These are phyloP conservation scores for Adansonia grandidieri DNA, from an alignment of 441 rosid species.

Conservation along the genomic window DNA sequence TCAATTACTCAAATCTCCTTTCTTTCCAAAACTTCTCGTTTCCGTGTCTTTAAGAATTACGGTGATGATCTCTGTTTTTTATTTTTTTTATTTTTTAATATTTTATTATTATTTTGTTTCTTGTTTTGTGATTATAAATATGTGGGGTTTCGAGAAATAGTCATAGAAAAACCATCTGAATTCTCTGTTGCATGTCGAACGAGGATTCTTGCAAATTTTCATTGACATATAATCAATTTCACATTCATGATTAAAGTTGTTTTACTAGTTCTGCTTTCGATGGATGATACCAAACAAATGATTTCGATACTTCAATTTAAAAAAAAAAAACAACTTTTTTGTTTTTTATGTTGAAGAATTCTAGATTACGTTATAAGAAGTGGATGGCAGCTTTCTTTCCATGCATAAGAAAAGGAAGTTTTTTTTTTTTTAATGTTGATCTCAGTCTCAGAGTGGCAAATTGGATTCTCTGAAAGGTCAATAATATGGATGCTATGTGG, in stretches of 20 bases:
- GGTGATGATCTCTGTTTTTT: constrained; percentile 7
- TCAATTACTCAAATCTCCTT: neutral
- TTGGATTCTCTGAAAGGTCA: neutral
- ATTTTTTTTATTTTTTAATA: neutral
- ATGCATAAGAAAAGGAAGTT: neutral
- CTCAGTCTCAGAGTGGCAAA: neutral
- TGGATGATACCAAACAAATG: neutral
- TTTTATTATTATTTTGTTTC: too few species aligned
- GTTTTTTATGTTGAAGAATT: neutral
- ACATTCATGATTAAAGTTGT: neutral
- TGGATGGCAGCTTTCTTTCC: neutral
- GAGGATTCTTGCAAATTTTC: neutral
- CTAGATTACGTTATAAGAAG: neutral
- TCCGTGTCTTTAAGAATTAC: neutral
- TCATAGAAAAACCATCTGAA: neutral
- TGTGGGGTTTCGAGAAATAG: neutral
- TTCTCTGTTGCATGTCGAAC: neutral
- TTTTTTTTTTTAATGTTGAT: too few species aligned
- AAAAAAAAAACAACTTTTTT: neutral
- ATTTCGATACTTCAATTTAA: neutral
- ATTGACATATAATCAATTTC: neutral
- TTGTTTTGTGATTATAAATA: neutral
- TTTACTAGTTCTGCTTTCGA: neutral
- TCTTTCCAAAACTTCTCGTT: neutral
- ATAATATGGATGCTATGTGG: neutral